A percentile compares a stretch with the other conserved stretches of the same genome.
Conservation (phyloP, 805 yeast species). For the Cyberlindnera maritima region DNA sequence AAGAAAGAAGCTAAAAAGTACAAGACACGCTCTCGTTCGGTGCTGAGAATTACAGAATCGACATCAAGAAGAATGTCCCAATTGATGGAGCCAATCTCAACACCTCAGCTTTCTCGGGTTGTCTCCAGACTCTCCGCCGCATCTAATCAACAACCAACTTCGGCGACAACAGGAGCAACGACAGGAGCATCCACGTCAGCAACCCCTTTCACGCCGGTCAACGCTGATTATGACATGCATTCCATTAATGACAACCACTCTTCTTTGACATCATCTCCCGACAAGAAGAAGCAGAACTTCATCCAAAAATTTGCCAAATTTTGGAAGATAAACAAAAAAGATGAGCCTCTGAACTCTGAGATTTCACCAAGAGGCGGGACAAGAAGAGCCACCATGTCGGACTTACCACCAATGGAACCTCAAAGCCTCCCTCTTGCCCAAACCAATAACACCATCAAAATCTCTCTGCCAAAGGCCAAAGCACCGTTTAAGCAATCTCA, state of each 20-base stretch:
- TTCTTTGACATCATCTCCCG: slow-evolving; percentile 20
- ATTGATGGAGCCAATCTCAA: slow-evolving; percentile 23
- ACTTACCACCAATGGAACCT: slow-evolving; percentile 1
- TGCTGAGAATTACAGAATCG: slow-evolving; percentile 28
- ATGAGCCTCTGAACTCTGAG: slow-evolving; percentile 9
- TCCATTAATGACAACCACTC: slow-evolving; percentile 5
- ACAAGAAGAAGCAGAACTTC: slow-evolving; percentile 30
- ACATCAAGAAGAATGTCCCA: slow-evolving; percentile 29
- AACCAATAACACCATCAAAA: background rate
- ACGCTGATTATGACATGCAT: slow-evolving; percentile 1
- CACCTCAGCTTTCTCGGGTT: slow-evolving; percentile 29
- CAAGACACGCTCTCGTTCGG: slow-evolving; percentile 36
- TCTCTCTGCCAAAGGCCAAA: background rate
- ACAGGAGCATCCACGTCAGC: slow-evolving; percentile 1
- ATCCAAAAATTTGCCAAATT: slow-evolving; percentile 33
- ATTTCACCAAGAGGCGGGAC: slow-evolving; percentile 1
- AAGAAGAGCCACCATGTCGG: slow-evolving; percentile 7
- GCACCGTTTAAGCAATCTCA: background rate
- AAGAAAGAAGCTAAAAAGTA: slow-evolving; percentile 30
- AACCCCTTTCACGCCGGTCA: slow-evolving; percentile 1
- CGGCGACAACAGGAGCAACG: no score
- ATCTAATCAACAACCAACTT: slow-evolving; percentile 2
- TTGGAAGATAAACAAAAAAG: slow-evolving; percentile 29
- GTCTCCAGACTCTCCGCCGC: slow-evolving; percentile 23
- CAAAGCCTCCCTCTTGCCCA: background rate